Evolutionary conservation across 371 early-diverging fungal genomes (phyloP).

Genomic region (Syncephalastrum contaminatum): DNA sequence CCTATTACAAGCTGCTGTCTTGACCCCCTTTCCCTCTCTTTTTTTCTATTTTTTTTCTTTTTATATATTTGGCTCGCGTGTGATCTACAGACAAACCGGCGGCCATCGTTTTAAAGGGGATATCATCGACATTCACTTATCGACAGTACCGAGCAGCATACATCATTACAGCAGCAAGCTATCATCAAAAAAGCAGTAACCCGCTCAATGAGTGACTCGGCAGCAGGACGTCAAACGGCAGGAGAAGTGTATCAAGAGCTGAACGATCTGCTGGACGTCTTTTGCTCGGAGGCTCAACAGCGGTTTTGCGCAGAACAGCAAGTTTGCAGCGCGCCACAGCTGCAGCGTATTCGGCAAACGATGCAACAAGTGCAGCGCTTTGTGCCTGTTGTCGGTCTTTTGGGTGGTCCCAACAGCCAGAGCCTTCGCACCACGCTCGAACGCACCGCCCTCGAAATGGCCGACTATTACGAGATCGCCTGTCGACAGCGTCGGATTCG

Average conservation of each 20-base stretch:
- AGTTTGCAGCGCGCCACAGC: slow-evolving; percentile 15
- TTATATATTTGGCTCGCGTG: no score
- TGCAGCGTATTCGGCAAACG: slow-evolving; percentile 20
- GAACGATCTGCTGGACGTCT: slow-evolving; percentile 11
- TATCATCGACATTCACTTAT: background rate
- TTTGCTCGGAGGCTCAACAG: slow-evolving; percentile 20
- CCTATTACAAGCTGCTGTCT: background rate
- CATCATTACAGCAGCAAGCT: background rate
- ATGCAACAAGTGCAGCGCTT: slow-evolving; percentile 19
- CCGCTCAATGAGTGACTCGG: slow-evolving; percentile 3
- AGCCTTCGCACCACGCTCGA: slow-evolving; percentile 15
- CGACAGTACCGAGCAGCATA: no score
- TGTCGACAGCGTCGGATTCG: slow-evolving; percentile 21
- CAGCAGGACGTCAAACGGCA: slow-evolving; percentile 6
- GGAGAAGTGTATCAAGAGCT: slow-evolving; percentile 21
- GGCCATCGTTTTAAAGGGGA: background rate
- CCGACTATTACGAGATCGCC: slow-evolving; percentile 9
- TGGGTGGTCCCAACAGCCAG: slow-evolving; percentile 6
- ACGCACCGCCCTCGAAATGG: slow-evolving; percentile 13
- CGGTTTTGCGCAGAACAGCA: slow-evolving; percentile 20
- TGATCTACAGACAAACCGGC: background rate
- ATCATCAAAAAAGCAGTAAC: no score
- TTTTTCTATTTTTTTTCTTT: slow-evolving; percentile 2
- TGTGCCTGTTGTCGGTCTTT: slow-evolving; percentile 12
- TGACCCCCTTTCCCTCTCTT: background rate